These are phyloP conservation scores for Ophiocordyceps camponoti-floridani DNA, from an alignment of 2,329 filamentous ascomycete species.

Conservation along the genomic window DNA sequence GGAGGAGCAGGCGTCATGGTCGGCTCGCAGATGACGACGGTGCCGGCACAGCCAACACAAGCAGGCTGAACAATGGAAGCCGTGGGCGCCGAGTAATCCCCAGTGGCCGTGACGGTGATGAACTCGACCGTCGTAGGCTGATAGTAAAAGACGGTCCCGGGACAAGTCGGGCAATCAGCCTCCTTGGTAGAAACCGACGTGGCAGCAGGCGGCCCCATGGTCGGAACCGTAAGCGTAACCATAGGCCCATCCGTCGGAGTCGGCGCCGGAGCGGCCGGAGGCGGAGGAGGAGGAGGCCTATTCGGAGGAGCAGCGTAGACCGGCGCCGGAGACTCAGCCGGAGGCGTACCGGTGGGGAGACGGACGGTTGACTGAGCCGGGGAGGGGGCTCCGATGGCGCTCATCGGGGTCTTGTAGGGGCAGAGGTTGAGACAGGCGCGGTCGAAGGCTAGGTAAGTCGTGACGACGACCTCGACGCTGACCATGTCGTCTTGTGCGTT, in stretches of 20 bases:
- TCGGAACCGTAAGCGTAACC: slow-evolving; percentile 9
- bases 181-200: slow-evolving; percentile 4
- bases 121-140: slow-evolving; percentile 8
- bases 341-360: too few species aligned
- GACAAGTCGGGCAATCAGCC: slow-evolving; percentile 4
- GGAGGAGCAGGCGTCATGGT: background rate
- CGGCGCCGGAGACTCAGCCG: too few species aligned
- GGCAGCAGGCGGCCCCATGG: slow-evolving; percentile 2
- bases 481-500: background rate
- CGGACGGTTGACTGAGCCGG: too few species aligned
- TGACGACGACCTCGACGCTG: slow-evolving; percentile 6
- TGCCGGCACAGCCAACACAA: slow-evolving; percentile 8
- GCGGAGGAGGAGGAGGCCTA: too few species aligned
- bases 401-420: background rate
- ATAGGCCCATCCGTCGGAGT: background rate
- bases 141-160: slow-evolving; percentile 9
- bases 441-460: slow-evolving; percentile 4
- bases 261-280: background rate
- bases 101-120: slow-evolving; percentile 7
- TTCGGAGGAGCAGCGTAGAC: too few species aligned
- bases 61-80: slow-evolving; percentile 5
- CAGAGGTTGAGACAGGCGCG: slow-evolving; percentile 4
- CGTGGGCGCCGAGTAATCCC: slow-evolving; percentile 3
- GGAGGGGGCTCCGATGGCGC: too few species aligned
- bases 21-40: slow-evolving; percentile 10